Evolutionary conservation across 345 rosid genomes (phyloP).

Genomic region (Conringia planisiliqua): DNA sequence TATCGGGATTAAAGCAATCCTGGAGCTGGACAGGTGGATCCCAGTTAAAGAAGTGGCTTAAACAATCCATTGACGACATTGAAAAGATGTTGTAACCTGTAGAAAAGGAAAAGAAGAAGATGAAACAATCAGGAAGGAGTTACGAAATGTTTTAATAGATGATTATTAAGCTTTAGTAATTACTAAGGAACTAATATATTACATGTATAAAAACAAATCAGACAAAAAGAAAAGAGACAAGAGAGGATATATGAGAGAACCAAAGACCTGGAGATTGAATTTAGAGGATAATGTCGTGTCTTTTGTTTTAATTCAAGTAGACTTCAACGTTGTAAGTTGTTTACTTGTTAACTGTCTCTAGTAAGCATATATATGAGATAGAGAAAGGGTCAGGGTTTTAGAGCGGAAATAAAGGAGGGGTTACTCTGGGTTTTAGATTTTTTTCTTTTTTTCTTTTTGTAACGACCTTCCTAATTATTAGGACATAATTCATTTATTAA

Average conservation of each 20-base stretch:
- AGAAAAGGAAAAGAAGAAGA: slow-evolving; percentile 12
- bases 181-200: slow-evolving; percentile 6
- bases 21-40: slow-evolving; percentile 33
- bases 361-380: slow-evolving; percentile 11
- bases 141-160: neutral
- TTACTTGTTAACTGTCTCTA: slow-evolving; percentile 29
- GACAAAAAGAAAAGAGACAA: slow-evolving; percentile 9
- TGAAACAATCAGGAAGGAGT: slow-evolving; percentile 24
- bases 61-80: slow-evolving; percentile 26
- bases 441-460: neutral
- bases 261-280: slow-evolving; percentile 20
- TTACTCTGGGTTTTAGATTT: slow-evolving; percentile 13
- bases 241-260: slow-evolving; percentile 23
- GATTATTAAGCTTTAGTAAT: slow-evolving; percentile 8
- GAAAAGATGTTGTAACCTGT: slow-evolving; percentile 24
- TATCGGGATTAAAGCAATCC: slow-evolving; percentile 26
- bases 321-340: slow-evolving; percentile 9
- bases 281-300: slow-evolving; percentile 23
- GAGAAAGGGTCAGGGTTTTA: slow-evolving; percentile 13
- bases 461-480: slow-evolving; percentile 25
- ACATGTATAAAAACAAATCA: neutral
- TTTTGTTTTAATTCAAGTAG: slow-evolving; percentile 17
- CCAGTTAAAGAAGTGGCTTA: slow-evolving; percentile 26
- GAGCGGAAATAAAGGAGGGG: slow-evolving; percentile 25
- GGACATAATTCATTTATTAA: slow-evolving; percentile 3